Percentiles rank a stretch among this genome's conserved stretches.
Evolutionary conservation across 768 basidiomycete genomes (phyloP).

Genomic region (Lactarius deliciosus): DNA sequence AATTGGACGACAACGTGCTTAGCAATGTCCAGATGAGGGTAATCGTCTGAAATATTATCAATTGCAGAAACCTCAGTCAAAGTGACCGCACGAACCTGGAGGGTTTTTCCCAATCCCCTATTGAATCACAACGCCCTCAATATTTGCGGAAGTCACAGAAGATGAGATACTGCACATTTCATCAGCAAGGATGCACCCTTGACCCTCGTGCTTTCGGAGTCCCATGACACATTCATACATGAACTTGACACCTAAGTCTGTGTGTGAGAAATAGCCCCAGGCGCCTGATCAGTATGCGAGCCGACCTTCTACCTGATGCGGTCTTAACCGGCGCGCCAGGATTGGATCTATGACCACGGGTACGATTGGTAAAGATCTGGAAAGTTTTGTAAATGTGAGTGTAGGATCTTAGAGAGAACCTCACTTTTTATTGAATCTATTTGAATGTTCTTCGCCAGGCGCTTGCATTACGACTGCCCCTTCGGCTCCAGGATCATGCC

Average conservation of each 20-base stretch:
- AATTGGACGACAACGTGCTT: conserved; percentile 51
- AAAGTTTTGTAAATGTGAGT: conserved; percentile 1
- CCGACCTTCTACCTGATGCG: conserved; percentile 86
- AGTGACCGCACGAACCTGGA: conserved; percentile 51
- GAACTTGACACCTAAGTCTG: conserved; percentile 67
- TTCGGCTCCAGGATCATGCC: conserved; percentile 74
- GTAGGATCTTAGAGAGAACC: neutral
- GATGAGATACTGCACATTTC: conserved; percentile 64
- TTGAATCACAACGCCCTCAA: conserved; percentile 26
- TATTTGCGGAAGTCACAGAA: conserved; percentile 11
- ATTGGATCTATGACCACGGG: conserved; percentile 90
- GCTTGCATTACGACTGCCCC: conserved; percentile 85
- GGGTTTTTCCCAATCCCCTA: conserved; percentile 97
- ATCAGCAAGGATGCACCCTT: conserved; percentile 95
- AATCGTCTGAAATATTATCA: conserved; percentile 61
- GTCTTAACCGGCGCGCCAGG: conserved; percentile 70
- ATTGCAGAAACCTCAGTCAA: conserved; percentile 4
- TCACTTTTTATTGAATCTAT: conserved; percentile 73
- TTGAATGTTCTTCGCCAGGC: conserved; percentile 66
- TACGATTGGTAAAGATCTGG: conserved; percentile 61
- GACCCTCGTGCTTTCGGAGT: conserved; percentile 82
- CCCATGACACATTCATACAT: conserved; percentile 98
- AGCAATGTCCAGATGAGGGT: conserved; percentile 90
- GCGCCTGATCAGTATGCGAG: conserved; percentile 11
- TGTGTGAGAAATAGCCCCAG: neutral